phyloP scores from a whole-genome alignment of 495 filamentous ascomycete species.

The Extremus antarcticus region DNA sequence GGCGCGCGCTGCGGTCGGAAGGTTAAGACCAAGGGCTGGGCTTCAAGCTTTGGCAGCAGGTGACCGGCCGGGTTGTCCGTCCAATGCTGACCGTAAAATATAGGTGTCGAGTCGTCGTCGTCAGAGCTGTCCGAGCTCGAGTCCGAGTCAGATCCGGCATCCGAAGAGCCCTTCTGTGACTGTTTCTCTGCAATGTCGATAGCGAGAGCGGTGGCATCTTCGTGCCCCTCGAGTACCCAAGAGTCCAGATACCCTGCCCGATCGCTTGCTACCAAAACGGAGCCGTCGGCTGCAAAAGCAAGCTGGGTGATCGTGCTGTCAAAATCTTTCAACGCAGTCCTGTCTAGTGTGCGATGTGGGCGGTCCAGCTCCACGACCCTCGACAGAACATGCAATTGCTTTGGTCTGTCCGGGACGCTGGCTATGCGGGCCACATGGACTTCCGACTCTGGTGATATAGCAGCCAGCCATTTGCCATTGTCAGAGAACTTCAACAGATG shows the following conservation, averaged over 20 bases:
- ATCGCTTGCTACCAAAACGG: slow-evolving; percentile 66
- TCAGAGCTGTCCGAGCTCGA: slow-evolving; percentile 37
- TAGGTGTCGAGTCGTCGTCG: slow-evolving; percentile 14
- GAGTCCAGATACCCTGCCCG: slow-evolving; percentile 78
- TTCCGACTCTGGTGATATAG: slow-evolving; percentile 41
- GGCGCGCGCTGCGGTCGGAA: slow-evolving; percentile 44
- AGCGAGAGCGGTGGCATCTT: slow-evolving; percentile 32
- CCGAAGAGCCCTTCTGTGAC: slow-evolving; percentile 24
- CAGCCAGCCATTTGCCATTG: slow-evolving; percentile 46
- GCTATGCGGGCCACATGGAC: slow-evolving; percentile 39
- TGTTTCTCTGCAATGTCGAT: slow-evolving; percentile 23
- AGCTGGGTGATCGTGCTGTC: slow-evolving; percentile 62
- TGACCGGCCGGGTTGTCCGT: slow-evolving; percentile 50
- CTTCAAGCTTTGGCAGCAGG: slow-evolving; percentile 67
- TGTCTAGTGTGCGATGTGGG: slow-evolving; percentile 39
- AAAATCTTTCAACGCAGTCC: slow-evolving; percentile 47
- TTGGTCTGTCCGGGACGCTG: slow-evolving; percentile 27
- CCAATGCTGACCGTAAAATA: slow-evolving; percentile 46
- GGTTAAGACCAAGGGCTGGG: slow-evolving; percentile 57
- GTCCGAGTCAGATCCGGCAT: slow-evolving; percentile 43
- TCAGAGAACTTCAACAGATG: slow-evolving; percentile 46
- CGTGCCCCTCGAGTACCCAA: slow-evolving; percentile 57
- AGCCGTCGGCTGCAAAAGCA: slow-evolving; percentile 72
- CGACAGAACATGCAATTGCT: slow-evolving; percentile 37
- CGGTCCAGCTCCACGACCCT: slow-evolving; percentile 45